Evolutionary conservation across 2,329 filamentous ascomycete genomes (phyloP), one percentile per base, ranked within the genome.

Genomic region (Westerdykella sp.): DNA sequence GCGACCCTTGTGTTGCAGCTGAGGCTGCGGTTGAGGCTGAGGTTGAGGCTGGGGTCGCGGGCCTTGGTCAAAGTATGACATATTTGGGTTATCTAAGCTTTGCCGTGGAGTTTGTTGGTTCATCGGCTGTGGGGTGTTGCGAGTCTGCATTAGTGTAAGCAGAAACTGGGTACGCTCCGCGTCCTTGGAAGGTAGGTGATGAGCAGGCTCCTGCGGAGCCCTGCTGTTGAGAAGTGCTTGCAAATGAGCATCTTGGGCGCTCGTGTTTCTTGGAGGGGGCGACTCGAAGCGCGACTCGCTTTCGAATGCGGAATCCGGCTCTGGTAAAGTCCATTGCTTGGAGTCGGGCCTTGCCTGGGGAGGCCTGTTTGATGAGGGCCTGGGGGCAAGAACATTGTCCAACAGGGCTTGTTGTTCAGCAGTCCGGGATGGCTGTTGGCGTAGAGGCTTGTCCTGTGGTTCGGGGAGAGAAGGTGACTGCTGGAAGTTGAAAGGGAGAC

Each of bases 71-170:
- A 61, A 62, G 50, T 65, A 66, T 5, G 55, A 40, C 49, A 65
- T 56, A 38, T 59, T 60, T 15, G 56, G 58, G 32, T 54, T 54
- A 12, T 65, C 60, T 18, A 55, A 53, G 32, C 55, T 46, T 14
- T 59, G 63, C n/a, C 66, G 65, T 37, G 68, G 65, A 37, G 63
- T 40, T 47, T 62, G 59, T 40, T 61, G 63, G 39, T 58, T 55
- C 21, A 56, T 55, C 49, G 59, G 47, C 36, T 64, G 63, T 6
- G 63, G 61, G 2, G 63, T 66, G 22, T 45, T 53, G 15, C 60
- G 57, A 4, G 55, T 51, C 53, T 84, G 80, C 86, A 95, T 93
- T 23, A 95, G 75, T 48, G 83, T 85, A 67, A 95, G 86, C 39
- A 95, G 71, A 62, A 93, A 90, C 51, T 94, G 85, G 11, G 25